These are phyloP conservation scores for Harringtonia lauricola DNA, from an alignment of 2,329 filamentous ascomycete genomes.

Conservation along the genomic window DNA sequence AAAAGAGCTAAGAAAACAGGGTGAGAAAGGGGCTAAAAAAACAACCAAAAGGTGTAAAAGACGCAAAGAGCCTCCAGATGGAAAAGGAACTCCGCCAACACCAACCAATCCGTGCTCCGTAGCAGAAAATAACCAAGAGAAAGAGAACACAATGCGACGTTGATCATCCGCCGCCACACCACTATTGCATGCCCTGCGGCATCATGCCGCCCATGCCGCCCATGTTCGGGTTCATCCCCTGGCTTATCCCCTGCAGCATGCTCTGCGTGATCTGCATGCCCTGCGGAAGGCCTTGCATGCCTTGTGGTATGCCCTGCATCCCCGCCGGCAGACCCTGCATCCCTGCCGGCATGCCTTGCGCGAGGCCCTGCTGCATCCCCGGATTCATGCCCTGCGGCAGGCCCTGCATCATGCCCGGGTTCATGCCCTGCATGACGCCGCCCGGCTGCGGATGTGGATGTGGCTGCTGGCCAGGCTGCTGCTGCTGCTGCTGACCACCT, in stretches of 20 bases:
- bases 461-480: conserved; percentile 6
- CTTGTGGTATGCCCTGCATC: conserved; percentile 8
- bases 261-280: conserved; percentile 5
- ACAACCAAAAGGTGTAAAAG: not conserved
- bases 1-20: not conserved
- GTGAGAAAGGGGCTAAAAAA: no score
- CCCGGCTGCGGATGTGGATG: conserved; percentile 24
- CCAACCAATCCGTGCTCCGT: no score
- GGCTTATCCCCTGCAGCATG: conserved; percentile 7
- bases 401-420: not conserved
- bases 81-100: no score
- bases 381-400: conserved; percentile 4
- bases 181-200: conserved; percentile 28
- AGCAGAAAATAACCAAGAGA: no score
- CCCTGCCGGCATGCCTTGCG: conserved; percentile 1
- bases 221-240: not conserved
- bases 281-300: conserved; percentile 7
- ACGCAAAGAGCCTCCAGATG: not conserved
- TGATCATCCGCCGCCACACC: no score
- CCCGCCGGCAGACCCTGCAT: not conserved
- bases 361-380: conserved; percentile 3
- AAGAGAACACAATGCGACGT: no score
- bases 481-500: conserved; percentile 10
- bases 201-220: conserved; percentile 42
- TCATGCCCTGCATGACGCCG: conserved; percentile 20